Base-by-base conservation (phyloP, 75 land plant genomes). In the Pinus tabuliformis region DNA sequence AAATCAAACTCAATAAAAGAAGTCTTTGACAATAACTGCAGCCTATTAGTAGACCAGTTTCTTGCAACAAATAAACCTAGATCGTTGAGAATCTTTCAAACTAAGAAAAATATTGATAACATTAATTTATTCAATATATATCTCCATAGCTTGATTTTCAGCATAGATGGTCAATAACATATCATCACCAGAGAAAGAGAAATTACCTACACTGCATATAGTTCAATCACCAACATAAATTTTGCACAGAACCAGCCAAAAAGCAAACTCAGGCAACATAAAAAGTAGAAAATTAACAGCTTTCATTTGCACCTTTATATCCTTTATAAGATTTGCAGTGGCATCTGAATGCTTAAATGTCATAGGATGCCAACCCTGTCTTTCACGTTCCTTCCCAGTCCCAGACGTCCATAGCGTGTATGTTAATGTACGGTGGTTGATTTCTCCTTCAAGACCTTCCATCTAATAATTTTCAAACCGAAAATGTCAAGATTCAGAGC, bases 311-410 rank as follows among this genome's bases (percentile, higher is more conserved):
- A 95, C 99, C 99, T 88, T 93, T 70, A 97, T 97, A 56, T 85
- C 79, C 56, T 85, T 87, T 24, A 95, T 86, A 52, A 91, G 89
- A 58, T 70, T 30, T 11, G 86, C 82, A 39, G 90, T 89, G 62
- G 93, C 90, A 85, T 97, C 95, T 24, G 85, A 80, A 72, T 81
- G 72, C 58, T 89, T 86, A 81, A 95, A 97, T 17, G 98, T 97
- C 59, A 91, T 78, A 60, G 99, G 99, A 86, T 97, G 99, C 99
- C 99, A 97, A 49, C 98, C 94, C 68, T 89, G 86, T 49, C 98
- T 87, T 78, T 93, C 87, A 56, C 71, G 84, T 17, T 83, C 86
- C 76, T 80, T 86, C n/a, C 88, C 81, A 28, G 82, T 65, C 12
- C 89, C 81, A 76, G 81, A 76, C 76, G 88, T 88, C 99, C 99